Percentiles rank a stretch among this genome's conserved stretches.
Evolutionary conservation across 2,329 filamentous ascomycete species (phyloP).

Genomic region (Cladosporium sp.): DNA sequence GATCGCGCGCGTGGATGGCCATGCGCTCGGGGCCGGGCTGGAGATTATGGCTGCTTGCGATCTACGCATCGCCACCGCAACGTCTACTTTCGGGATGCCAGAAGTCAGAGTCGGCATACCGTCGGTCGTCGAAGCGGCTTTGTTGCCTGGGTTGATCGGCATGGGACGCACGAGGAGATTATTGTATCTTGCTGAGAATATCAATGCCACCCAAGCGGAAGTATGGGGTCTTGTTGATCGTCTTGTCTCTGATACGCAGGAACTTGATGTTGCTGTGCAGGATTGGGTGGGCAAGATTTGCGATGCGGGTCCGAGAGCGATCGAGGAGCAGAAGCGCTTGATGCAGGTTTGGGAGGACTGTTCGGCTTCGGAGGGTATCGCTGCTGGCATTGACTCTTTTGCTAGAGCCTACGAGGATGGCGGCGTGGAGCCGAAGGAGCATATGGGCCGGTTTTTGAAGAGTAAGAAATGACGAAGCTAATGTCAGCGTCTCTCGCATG

Average conservation of each 20-base stretch:
- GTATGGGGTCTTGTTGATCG: constrained; percentile 41
- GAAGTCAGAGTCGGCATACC: constrained; percentile 42
- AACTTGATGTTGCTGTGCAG: constrained; percentile 35
- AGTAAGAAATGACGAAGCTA: constrained; percentile 11
- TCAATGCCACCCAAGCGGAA: constrained; percentile 35
- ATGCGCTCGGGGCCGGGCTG: constrained; percentile 41
- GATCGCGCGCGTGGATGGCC: constrained; percentile 41
- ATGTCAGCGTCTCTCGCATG: background rate
- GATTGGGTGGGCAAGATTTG: constrained; percentile 35
- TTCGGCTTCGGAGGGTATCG: constrained; percentile 27
- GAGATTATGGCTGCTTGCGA: constrained; percentile 41
- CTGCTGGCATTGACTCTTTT: constrained; percentile 31
- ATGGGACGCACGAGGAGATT: constrained; percentile 40
- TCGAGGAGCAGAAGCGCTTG: constrained; percentile 37
- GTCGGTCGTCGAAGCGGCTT: constrained; percentile 42
- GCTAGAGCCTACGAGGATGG: constrained; percentile 28
- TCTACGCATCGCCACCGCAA: constrained; percentile 37
- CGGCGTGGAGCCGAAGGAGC: constrained; percentile 27
- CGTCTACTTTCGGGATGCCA: constrained; percentile 42
- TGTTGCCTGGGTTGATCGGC: constrained; percentile 41
- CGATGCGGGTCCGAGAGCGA: constrained; percentile 35
- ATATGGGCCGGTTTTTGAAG: constrained; percentile 28
- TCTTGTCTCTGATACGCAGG: constrained; percentile 32
- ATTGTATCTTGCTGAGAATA: constrained; percentile 40
- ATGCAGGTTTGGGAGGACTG: constrained; percentile 31